These are phyloP conservation scores for Zelopaecilomyces penicillatus DNA, from an alignment of 2,329 filamentous ascomycete genomes.

Conservation along the genomic window DNA sequence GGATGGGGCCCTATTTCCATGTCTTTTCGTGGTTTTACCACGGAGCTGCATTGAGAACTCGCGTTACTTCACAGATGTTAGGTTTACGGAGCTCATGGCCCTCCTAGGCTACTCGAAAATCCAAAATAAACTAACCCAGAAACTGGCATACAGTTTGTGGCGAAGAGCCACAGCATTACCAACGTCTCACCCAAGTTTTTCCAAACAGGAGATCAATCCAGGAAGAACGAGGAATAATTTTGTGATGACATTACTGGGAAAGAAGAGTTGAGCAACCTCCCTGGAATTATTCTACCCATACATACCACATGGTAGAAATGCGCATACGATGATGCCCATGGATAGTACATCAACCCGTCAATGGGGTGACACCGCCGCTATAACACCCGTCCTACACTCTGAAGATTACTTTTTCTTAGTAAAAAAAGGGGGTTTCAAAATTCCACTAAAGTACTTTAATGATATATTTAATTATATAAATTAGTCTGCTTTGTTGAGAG, in stretches of 20 bases:
- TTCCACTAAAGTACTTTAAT: too few species aligned
- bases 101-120: slow-evolving; percentile 63
- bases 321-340: too few species aligned
- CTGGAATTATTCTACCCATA: too few species aligned
- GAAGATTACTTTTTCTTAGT: too few species aligned
- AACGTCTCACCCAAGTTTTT: slow-evolving; percentile 14
- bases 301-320: too few species aligned
- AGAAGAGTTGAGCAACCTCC: too few species aligned
- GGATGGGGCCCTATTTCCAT: slow-evolving; percentile 44
- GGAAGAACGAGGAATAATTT: slow-evolving; percentile 84
- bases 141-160: slow-evolving; percentile 90
- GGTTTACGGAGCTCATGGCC: slow-evolving; percentile 64
- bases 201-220: slow-evolving; percentile 68
- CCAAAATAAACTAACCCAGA: slow-evolving; percentile 65
- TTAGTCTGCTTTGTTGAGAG: too few species aligned
- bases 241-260: slow-evolving; percentile 48
- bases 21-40: slow-evolving; percentile 82
- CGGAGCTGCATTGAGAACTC: slow-evolving; percentile 85
- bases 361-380: too few species aligned
- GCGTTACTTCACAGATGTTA: slow-evolving; percentile 70
- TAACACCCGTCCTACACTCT: too few species aligned
- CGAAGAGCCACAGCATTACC: slow-evolving; percentile 30
- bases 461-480: too few species aligned
- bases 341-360: too few species aligned
- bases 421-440: too few species aligned